Evolutionary conservation across 805 yeast species (phyloP).

Genomic region (Teunomyces funiuensis): DNA sequence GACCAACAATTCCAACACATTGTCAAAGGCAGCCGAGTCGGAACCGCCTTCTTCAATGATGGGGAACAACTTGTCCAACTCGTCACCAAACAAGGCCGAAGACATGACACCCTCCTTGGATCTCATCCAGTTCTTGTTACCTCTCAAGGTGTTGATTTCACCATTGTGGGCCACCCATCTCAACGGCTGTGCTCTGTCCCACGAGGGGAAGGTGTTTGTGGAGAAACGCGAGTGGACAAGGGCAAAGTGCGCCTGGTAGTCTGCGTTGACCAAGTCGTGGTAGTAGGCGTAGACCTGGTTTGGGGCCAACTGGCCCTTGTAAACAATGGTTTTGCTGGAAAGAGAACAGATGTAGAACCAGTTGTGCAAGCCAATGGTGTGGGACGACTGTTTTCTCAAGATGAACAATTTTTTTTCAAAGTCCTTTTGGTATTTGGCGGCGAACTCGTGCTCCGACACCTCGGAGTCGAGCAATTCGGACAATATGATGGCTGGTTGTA

Average conservation of each 20-base stretch:
- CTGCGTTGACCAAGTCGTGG: conserved; percentile 87
- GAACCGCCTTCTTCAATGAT: conserved; percentile 98
- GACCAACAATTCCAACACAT: conserved; percentile 87
- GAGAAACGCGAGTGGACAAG: conserved; percentile 96
- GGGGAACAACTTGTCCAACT: conserved; percentile 86
- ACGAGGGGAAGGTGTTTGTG: conserved; percentile 98
- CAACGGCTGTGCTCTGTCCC: conserved; percentile 99
- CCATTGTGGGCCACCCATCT: conserved; percentile 98
- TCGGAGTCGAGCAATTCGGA: conserved; percentile 31
- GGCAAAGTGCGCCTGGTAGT: conserved; percentile 93
- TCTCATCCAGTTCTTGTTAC: conserved; percentile 99
- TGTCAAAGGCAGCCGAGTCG: conserved; percentile 96
- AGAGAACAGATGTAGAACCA: conserved; percentile 97
- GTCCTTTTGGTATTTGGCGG: conserved; percentile 51
- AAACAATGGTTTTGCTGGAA: conserved; percentile 85
- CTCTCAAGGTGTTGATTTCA: conserved; percentile 95
- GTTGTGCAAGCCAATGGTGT: conserved; percentile 88
- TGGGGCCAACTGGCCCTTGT: conserved; percentile 97
- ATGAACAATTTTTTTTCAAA: conserved; percentile 85
- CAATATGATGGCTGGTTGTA: conserved; percentile 91
- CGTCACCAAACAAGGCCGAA: conserved; percentile 84
- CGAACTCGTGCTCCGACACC: conserved; percentile 49
- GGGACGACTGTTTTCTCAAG: conserved; percentile 85
- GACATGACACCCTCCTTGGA: conserved; percentile 97
- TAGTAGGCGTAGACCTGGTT: conserved; percentile 93